These are phyloP conservation scores for Lobulomyces angularis DNA, from an alignment of 192 early-diverging fungal species.

Conservation along the genomic window DNA sequence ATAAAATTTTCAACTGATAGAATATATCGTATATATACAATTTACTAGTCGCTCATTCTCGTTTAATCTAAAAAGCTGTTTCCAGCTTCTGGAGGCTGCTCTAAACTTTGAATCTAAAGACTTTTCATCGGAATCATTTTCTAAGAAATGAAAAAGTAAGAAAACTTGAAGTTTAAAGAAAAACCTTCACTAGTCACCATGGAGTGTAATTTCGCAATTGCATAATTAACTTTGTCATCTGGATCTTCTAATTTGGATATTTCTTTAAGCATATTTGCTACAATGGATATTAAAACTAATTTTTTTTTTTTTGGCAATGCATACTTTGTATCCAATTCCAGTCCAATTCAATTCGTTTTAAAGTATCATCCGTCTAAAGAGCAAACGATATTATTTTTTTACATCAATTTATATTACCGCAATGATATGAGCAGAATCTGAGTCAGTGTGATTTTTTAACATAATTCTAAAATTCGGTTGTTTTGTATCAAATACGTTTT, in stretches of 20 bases:
- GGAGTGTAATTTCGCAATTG: slow-evolving; percentile 80
- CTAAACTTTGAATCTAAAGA: slow-evolving; percentile 77
- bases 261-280: slow-evolving; percentile 66
- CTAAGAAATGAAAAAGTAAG: slow-evolving; percentile 19
- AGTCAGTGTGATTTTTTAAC: slow-evolving; percentile 44
- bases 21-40: slow-evolving; percentile 33
- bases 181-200: slow-evolving; percentile 67
- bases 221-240: slow-evolving; percentile 73
- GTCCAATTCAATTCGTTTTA: slow-evolving; percentile 71
- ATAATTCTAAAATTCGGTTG: slow-evolving; percentile 84
- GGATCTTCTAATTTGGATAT: slow-evolving; percentile 60
- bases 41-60: slow-evolving; percentile 78
- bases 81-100: slow-evolving; percentile 74
- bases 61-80: slow-evolving; percentile 72
- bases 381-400: slow-evolving; percentile 2
- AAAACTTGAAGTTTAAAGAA: background rate
- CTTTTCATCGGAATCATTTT: slow-evolving; percentile 64
- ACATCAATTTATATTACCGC: slow-evolving; percentile 34
- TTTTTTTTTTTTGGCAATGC: background rate
- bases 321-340: slow-evolving; percentile 81
- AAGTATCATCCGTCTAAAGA: slow-evolving; percentile 48
- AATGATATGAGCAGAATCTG: slow-evolving; percentile 59
- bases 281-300: slow-evolving; percentile 8
- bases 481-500: slow-evolving; percentile 92
- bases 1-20: background rate